Conservation (phyloP, 169 alveolate genomes). For the Plasmodium cynomolgi region DNA sequence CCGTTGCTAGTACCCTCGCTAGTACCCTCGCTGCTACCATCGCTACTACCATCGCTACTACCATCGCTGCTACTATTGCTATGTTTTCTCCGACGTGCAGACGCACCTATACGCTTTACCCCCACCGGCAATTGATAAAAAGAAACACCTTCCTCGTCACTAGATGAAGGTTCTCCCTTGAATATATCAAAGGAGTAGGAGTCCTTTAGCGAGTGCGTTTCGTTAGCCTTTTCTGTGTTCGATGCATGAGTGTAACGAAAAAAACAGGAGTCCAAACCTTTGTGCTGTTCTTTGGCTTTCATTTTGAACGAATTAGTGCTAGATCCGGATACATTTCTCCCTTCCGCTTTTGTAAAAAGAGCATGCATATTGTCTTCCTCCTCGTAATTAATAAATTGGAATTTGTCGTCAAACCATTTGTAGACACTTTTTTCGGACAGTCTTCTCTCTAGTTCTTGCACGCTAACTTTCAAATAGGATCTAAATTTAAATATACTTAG, state of each 20-base stretch:
- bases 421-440: slow-evolving; percentile 50
- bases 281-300: not conserved
- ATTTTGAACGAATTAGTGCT: not conserved
- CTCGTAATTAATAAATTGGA: not conserved
- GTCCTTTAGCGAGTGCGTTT: not conserved
- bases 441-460: not conserved
- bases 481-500: slow-evolving; percentile 34
- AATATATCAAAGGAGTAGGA: not conserved
- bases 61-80: not conserved
- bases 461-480: slow-evolving; percentile 26
- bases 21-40: not conserved
- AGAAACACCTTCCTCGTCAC: not conserved
- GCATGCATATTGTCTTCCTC: not conserved
- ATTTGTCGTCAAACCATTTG: slow-evolving; percentile 22
- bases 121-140: not conserved
- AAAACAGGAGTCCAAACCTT: slow-evolving; percentile 6
- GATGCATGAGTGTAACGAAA: not conserved
- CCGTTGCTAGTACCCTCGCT: not conserved
- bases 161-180: not conserved
- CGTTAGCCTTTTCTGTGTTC: not conserved
- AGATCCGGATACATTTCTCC: not conserved
- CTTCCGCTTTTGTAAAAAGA: not conserved
- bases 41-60: not conserved
- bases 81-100: not conserved
- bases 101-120: not conserved